These are phyloP conservation scores for Alisma plantagoaquatica DNA, from an alignment of 106 monocot genomes.

Conservation along the genomic window DNA sequence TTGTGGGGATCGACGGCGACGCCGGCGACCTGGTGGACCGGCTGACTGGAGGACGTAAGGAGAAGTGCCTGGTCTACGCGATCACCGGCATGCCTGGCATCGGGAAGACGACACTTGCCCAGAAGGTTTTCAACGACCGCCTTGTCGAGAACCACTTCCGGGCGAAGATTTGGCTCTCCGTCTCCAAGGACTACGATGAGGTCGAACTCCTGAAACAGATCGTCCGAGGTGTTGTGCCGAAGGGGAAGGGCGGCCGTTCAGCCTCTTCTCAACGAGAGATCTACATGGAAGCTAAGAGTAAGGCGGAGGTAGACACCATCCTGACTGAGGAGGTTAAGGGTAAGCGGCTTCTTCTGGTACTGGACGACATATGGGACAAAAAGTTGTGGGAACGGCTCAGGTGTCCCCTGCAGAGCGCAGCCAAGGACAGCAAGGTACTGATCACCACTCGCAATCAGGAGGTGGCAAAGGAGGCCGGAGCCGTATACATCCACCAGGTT, in stretches of 20 bases:
- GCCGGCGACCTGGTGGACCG: background rate
- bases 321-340: background rate
- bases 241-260: background rate
- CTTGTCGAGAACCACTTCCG: slow-evolving; percentile 18
- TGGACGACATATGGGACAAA: slow-evolving; percentile 9
- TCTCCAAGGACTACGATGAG: slow-evolving; percentile 8
- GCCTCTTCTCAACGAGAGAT: background rate
- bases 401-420: background rate
- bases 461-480: slow-evolving; percentile 1
- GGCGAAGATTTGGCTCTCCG: slow-evolving; percentile 17
- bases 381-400: slow-evolving; percentile 1
- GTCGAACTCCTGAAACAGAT: background rate
- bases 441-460: slow-evolving; percentile 6
- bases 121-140: slow-evolving; percentile 22
- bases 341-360: slow-evolving; percentile 7
- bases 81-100: slow-evolving; percentile 34
- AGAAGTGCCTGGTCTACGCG: slow-evolving; percentile 2
- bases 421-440: slow-evolving; percentile 1
- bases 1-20: slow-evolving; percentile 7
- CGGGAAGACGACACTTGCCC: slow-evolving; percentile 43
- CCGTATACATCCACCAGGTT: background rate
- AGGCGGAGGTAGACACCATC: background rate
- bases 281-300: background rate
- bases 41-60: background rate
- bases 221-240: too few relatives aligned